These are phyloP conservation scores for Papiliotrema nemorosa DNA, from an alignment of 1,284 basidiomycete genomes.

Conservation along the genomic window DNA sequence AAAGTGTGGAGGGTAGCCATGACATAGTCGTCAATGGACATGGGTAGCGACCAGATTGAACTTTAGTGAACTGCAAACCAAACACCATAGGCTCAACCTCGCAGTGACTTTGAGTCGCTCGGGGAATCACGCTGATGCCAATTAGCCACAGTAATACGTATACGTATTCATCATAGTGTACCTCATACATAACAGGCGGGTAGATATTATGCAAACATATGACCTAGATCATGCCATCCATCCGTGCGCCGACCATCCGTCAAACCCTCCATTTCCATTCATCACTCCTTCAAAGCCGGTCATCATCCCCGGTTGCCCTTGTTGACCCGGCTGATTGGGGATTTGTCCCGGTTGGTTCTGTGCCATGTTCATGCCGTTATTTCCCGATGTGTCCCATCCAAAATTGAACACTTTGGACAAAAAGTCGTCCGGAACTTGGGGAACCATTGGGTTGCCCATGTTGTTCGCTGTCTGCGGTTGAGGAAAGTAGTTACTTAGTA, in stretches of 20 bases:
- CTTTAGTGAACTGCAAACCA: no score
- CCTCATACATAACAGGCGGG: background rate
- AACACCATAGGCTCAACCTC: no score
- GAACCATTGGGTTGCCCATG: conserved; percentile 3
- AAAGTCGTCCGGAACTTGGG: conserved; percentile 43
- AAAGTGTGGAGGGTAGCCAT: conserved; percentile 52
- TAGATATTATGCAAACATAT: background rate
- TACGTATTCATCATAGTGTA: background rate
- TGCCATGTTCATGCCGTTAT: background rate
- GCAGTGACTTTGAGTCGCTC: no score
- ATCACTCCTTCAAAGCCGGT: background rate
- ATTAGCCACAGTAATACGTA: no score
- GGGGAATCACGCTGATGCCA: no score
- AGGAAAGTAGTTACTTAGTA: conserved; percentile 42
- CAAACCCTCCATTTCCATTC: background rate
- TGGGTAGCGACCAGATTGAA: no score
- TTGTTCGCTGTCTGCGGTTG: conserved; percentile 9
- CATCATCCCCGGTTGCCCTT: background rate
- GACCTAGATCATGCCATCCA: conserved; percentile 12
- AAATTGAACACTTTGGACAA: conserved; percentile 44
- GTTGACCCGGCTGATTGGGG: background rate
- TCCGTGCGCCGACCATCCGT: conserved; percentile 11
- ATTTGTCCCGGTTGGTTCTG: background rate
- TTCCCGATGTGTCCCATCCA: conserved; percentile 32
- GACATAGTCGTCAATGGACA: no score